Conservation (phyloP, 768 basidiomycete genomes). For the Rubroboletus pulcherrimus region DNA sequence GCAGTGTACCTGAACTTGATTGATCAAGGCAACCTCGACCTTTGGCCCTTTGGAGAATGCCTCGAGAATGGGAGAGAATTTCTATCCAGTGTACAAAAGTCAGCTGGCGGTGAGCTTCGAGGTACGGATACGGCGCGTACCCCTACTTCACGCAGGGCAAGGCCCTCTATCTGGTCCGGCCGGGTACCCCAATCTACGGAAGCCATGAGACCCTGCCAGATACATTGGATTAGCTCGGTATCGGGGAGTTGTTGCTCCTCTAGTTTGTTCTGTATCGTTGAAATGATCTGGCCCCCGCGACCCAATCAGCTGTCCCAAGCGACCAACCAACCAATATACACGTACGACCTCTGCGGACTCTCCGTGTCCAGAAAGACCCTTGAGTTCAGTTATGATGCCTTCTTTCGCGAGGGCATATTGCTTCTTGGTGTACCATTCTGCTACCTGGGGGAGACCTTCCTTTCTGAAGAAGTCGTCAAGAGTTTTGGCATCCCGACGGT, state of each 20-base stretch:
- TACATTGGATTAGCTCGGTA: constrained; percentile 77
- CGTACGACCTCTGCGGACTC: constrained; percentile 68
- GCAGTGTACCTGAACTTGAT: constrained; percentile 91
- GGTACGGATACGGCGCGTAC: constrained; percentile 42
- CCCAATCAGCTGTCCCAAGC: constrained; percentile 4
- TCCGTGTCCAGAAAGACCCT: constrained; percentile 64
- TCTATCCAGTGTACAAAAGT: constrained; percentile 42
- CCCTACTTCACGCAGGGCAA: constrained; percentile 83
- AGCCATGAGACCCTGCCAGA: constrained; percentile 90
- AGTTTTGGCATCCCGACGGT: constrained; percentile 67
- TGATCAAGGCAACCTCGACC: constrained; percentile 91
- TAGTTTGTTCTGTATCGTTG: constrained; percentile 65
- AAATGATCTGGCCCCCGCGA: constrained; percentile 56
- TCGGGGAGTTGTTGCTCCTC: constrained; percentile 83
- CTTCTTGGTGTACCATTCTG: constrained; percentile 94
- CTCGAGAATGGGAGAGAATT: constrained; percentile 80
- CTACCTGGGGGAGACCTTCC: constrained; percentile 70
- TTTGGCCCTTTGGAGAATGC: constrained; percentile 87
- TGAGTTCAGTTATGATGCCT: constrained; percentile 62
- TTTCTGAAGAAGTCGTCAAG: constrained; percentile 88
- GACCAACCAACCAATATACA: constrained; percentile 5
- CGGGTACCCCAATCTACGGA: constrained; percentile 86
- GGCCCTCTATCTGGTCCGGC: constrained; percentile 87
- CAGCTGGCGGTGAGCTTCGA: neutral
- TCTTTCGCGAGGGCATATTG: constrained; percentile 83